These are phyloP conservation scores for Cutaneotrichosporon sp. DNA, from an alignment of 1,284 basidiomycete genomes.

Conservation along the genomic window DNA sequence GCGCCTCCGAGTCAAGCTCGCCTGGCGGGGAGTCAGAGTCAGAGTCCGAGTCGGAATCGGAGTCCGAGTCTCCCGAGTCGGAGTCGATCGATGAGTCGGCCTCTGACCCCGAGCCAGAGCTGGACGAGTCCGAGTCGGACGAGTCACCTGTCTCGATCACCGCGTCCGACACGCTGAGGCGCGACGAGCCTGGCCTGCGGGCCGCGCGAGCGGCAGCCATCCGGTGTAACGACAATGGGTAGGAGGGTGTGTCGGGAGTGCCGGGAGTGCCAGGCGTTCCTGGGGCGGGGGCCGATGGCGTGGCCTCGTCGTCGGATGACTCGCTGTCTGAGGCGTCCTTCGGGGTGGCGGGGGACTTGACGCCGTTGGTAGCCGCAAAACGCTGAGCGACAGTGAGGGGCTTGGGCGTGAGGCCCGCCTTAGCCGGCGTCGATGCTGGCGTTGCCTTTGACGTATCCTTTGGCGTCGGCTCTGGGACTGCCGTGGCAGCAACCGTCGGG, in stretches of 20 bases:
- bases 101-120: neutral
- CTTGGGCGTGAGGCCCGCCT: neutral
- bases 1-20: constrained; percentile 26
- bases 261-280: neutral
- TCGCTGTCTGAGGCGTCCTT: neutral
- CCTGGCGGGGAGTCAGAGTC: neutral
- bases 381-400: neutral
- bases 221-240: constrained; percentile 30
- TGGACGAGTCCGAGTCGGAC: constrained; percentile 23
- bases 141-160: constrained; percentile 45
- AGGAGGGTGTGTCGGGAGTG: constrained; percentile 16
- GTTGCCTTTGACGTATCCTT: neutral
- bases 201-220: constrained; percentile 32
- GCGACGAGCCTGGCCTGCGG: constrained; percentile 40
- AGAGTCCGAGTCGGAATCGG: constrained; percentile 15
- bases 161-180: constrained; percentile 46
- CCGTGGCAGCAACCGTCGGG: neutral
- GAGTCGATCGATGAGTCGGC: neutral
- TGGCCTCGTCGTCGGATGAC: constrained; percentile 4
- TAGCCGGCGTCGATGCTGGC: neutral
- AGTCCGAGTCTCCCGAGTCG: constrained; percentile 3
- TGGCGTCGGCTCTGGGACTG: too few species aligned
- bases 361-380: neutral
- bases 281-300: neutral
- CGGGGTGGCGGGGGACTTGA: neutral